A percentile compares a stretch with the other conserved stretches of the same genome.
phyloP scores from a whole-genome alignment of 2,329 filamentous ascomycete genomes.

The Sporothrix mexicana region DNA sequence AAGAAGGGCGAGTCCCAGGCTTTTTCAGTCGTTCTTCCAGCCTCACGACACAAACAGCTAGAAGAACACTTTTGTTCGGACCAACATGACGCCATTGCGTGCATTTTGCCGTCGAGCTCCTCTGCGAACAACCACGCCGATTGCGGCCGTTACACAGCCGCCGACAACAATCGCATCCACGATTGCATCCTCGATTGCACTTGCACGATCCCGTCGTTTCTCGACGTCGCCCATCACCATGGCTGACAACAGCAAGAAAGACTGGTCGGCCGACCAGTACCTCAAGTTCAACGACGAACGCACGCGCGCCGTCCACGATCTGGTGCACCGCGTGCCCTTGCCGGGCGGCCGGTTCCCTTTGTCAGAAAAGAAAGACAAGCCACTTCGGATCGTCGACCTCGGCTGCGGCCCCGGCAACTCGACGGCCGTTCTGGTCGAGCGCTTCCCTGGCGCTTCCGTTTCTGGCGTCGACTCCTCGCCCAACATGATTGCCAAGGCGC shows the following conservation, averaged over 20 bases:
- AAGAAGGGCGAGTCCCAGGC: neutral
- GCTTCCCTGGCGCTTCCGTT: constrained; percentile 55
- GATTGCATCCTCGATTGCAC: neutral
- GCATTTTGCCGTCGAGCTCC: constrained; percentile 20
- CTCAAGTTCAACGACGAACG: constrained; percentile 60
- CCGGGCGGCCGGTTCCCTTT: constrained; percentile 35
- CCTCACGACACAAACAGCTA: neutral
- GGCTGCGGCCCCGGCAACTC: constrained; percentile 67
- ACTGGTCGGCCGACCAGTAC: constrained; percentile 64
- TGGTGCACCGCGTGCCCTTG: constrained; percentile 55
- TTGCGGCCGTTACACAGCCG: neutral
- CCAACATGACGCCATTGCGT: constrained; percentile 30
- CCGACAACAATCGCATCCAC: too few species aligned
- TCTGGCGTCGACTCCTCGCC: constrained; percentile 61
- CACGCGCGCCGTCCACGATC: constrained; percentile 59
- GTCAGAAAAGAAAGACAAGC: constrained; percentile 39
- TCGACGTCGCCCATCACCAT: neutral
- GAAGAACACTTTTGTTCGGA: neutral
- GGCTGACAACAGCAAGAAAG: constrained; percentile 8
- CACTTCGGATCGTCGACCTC: constrained; percentile 58
- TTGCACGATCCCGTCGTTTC: neutral
- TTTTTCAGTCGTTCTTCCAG: neutral
- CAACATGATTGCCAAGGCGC: constrained; percentile 61
- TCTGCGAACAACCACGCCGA: constrained; percentile 3
- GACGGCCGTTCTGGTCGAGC: constrained; percentile 54